A percentile compares a stretch with the other conserved stretches of the same genome.
phyloP scores from a whole-genome alignment of 1,284 basidiomycete species.

The Takashimella koratensis region DNA sequence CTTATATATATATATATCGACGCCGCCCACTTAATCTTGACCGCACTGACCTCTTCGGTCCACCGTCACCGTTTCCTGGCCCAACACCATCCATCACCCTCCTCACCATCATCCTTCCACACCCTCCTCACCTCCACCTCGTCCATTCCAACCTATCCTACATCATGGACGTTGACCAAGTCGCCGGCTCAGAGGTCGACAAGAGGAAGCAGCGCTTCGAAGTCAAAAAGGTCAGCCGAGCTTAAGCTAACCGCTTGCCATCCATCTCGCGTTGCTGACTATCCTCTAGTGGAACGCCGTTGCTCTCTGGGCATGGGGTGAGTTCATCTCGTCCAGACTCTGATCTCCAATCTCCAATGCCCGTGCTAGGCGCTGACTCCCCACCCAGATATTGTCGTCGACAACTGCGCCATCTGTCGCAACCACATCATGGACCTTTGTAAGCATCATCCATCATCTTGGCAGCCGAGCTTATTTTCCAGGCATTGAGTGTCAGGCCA shows the following conservation, averaged over 20 bases:
- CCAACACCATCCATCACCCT: background rate
- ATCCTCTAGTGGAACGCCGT: constrained; percentile 85
- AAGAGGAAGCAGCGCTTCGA: constrained; percentile 70
- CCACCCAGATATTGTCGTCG: constrained; percentile 78
- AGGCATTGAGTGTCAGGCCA: constrained; percentile 99
- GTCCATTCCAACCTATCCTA: too few species aligned
- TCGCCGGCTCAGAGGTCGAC: constrained; percentile 38
- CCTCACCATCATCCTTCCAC: background rate
- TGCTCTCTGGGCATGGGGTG: constrained; percentile 94
- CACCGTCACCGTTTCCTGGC: too few species aligned
- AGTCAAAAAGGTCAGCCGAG: constrained; percentile 79
- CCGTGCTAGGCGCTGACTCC: constrained; percentile 11
- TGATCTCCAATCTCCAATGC: constrained; percentile 13
- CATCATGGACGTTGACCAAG: constrained; percentile 53
- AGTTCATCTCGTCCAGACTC: constrained; percentile 21
- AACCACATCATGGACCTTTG: constrained; percentile 99
- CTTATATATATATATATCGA: too few species aligned
- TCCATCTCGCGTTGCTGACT: constrained; percentile 4
- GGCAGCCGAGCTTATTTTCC: constrained; percentile 5
- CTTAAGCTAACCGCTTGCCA: background rate
- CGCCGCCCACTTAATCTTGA: too few species aligned
- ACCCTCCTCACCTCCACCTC: constrained; percentile 1
- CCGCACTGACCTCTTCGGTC: too few species aligned
- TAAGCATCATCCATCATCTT: constrained; percentile 51
- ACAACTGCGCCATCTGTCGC: constrained; percentile 93